Evolutionary conservation across 2,329 filamentous ascomycete species (phyloP).

Genomic region (Aspergillus proliferans): DNA sequence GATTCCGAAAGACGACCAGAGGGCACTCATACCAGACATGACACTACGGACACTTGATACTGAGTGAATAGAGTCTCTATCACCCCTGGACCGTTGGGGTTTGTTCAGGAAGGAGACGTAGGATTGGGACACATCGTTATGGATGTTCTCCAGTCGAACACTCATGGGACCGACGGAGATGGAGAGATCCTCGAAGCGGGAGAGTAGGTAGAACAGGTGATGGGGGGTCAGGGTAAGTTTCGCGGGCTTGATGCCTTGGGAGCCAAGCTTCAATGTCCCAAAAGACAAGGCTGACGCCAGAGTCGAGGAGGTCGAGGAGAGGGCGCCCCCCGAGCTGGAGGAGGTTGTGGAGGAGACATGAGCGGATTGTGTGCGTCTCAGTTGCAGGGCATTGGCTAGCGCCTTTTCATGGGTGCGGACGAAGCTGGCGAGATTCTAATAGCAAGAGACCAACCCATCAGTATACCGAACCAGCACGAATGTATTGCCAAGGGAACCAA

Average conservation of each 20-base stretch:
- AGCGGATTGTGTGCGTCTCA: conserved; percentile 61
- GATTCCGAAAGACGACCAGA: conserved; percentile 86
- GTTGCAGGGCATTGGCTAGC: conserved; percentile 87
- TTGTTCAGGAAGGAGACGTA: conserved; percentile 94
- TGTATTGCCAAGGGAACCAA: conserved; percentile 11
- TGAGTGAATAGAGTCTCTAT: conserved; percentile 87
- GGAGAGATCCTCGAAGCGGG: conserved; percentile 85
- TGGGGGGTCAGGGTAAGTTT: conserved; percentile 91
- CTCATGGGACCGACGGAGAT: conserved; percentile 95
- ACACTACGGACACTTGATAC: conserved; percentile 95
- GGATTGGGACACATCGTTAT: conserved; percentile 75
- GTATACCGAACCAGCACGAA: conserved; percentile 1
- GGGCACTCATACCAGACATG: conserved; percentile 90
- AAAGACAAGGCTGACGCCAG: conserved; percentile 82
- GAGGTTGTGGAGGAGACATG: conserved; percentile 44
- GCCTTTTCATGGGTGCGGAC: conserved; percentile 97
- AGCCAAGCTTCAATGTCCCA: conserved; percentile 76
- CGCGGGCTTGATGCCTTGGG: conserved; percentile 76
- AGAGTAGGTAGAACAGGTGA: conserved; percentile 93
- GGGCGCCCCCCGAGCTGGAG: conserved; percentile 53
- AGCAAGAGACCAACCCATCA: conserved; percentile 4
- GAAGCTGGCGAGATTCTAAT: conserved; percentile 86
- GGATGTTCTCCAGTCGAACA: conserved; percentile 87
- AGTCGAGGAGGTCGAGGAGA: conserved; percentile 63
- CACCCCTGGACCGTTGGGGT: conserved; percentile 72